Evolutionary conservation across 345 rosid genomes (phyloP).

Genomic region (Carallia brachiata): DNA sequence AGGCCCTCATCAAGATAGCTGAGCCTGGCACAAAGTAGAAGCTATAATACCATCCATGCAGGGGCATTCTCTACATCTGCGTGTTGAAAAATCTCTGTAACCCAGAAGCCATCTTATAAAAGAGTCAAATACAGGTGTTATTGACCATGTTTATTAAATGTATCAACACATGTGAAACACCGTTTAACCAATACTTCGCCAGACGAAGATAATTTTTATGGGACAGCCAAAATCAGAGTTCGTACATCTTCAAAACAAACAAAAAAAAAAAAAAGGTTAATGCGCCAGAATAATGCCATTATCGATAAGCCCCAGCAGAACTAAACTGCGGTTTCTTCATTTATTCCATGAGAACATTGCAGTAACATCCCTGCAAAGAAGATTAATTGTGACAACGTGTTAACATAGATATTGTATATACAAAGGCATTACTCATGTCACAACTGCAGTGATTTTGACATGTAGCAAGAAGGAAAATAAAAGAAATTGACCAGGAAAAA

Average conservation of each 20-base stretch:
- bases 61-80: too few species aligned
- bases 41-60: too few species aligned
- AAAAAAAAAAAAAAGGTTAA: slow-evolving; percentile 5
- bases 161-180: neutral
- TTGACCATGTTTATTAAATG: slow-evolving; percentile 13
- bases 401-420: neutral
- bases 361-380: slow-evolving; percentile 16
- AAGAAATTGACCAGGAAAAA: too few species aligned
- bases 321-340: slow-evolving; percentile 11
- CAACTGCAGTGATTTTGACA: neutral
- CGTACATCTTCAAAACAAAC: slow-evolving; percentile 12
- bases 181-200: slow-evolving; percentile 3
- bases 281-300: neutral
- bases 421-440: neutral
- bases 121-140: neutral
- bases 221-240: slow-evolving; percentile 5
- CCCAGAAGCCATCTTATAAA: neutral
- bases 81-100: too few species aligned
- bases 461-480: too few species aligned
- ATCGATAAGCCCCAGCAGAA: slow-evolving; percentile 4
- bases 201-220: neutral
- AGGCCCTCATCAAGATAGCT: too few species aligned
- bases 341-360: slow-evolving; percentile 10
- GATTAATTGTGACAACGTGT: too few species aligned
- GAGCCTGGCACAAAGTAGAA: too few species aligned